Conservation (phyloP, 805 yeast species). For the Kregervanrija pseudodelftensis region DNA sequence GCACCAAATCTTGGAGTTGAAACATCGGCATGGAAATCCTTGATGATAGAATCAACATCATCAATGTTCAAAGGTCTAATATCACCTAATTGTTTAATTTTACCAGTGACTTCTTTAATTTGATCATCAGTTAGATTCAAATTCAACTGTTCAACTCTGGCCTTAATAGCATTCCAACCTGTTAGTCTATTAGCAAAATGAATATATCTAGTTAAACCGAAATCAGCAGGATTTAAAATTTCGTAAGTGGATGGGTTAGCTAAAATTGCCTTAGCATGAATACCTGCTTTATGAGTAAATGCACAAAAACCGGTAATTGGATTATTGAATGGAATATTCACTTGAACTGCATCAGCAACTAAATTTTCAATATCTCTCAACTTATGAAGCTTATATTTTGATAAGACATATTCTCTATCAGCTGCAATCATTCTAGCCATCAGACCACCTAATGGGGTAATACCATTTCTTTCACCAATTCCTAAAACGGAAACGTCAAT, state of each 20-base stretch:
- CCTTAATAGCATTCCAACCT: constrained; percentile 98
- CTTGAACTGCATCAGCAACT: constrained; percentile 96
- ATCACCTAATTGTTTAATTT: constrained; percentile 92
- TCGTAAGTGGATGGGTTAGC: constrained; percentile 99
- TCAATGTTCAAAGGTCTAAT: constrained; percentile 90
- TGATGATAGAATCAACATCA: constrained; percentile 94
- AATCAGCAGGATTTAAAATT: constrained; percentile 89
- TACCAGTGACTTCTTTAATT: constrained; percentile 88
- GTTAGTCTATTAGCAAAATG: constrained; percentile 97
- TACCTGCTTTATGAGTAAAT: constrained; percentile 98
- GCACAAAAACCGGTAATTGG: constrained; percentile 99
- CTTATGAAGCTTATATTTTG: constrained; percentile 93
- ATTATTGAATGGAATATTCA: constrained; percentile 95
- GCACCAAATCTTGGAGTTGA: constrained; percentile 44
- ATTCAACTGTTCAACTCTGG: constrained; percentile 95
- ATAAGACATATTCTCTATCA: constrained; percentile 89
- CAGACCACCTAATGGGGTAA: constrained; percentile 93
- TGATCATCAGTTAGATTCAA: constrained; percentile 85
- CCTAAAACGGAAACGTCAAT: constrained; percentile 95
- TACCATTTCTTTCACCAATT: constrained; percentile 98
- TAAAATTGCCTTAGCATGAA: constrained; percentile 96
- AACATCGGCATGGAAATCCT: constrained; percentile 80
- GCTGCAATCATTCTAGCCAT: constrained; percentile 99
- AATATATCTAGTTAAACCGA: constrained; percentile 92
- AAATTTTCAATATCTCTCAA: constrained; percentile 91